These are phyloP conservation scores for Pestalotiopsis sp. DNA, from an alignment of 2,329 filamentous ascomycete species.

Conservation along the genomic window DNA sequence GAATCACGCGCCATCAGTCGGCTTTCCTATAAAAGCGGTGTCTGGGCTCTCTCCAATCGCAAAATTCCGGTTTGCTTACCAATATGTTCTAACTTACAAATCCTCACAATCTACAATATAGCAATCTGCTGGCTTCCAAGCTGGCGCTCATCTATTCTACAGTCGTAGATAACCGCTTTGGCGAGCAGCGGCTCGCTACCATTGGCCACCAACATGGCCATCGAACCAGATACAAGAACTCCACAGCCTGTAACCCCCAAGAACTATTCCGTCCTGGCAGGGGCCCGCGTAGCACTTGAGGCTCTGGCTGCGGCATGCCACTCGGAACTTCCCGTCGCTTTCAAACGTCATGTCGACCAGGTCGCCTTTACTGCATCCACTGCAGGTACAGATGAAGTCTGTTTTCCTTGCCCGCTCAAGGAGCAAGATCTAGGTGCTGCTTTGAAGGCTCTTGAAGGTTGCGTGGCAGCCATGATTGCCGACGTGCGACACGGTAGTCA, in stretches of 20 bases:
- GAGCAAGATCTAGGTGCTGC: conserved; percentile 43
- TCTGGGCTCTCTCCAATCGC: no score
- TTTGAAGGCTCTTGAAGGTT: conserved; percentile 61
- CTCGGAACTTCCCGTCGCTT: conserved; percentile 32
- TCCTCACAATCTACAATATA: neutral
- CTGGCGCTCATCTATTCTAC: conserved; percentile 5
- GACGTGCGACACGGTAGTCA: conserved; percentile 51
- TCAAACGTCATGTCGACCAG: conserved; percentile 26
- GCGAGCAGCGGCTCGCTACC: conserved; percentile 11
- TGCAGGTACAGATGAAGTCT: conserved; percentile 30
- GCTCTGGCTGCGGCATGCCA: conserved; percentile 26
- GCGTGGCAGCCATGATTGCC: conserved; percentile 60
- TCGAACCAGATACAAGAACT: conserved; percentile 8
- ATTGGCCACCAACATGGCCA: conserved; percentile 18
- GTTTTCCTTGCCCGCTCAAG: conserved; percentile 42
- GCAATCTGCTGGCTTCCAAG: neutral
- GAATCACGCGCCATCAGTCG: neutral
- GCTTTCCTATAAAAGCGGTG: neutral
- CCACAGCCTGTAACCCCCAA: conserved; percentile 2
- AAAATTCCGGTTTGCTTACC: neutral
- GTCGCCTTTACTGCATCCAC: conserved; percentile 32
- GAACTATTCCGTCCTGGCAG: conserved; percentile 33
- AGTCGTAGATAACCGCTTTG: conserved; percentile 9
- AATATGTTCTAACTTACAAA: neutral
- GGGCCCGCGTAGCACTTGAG: conserved; percentile 30